Conservation (phyloP, 2,329 filamentous ascomycete genomes). For the Podosphaera fusca region DNA sequence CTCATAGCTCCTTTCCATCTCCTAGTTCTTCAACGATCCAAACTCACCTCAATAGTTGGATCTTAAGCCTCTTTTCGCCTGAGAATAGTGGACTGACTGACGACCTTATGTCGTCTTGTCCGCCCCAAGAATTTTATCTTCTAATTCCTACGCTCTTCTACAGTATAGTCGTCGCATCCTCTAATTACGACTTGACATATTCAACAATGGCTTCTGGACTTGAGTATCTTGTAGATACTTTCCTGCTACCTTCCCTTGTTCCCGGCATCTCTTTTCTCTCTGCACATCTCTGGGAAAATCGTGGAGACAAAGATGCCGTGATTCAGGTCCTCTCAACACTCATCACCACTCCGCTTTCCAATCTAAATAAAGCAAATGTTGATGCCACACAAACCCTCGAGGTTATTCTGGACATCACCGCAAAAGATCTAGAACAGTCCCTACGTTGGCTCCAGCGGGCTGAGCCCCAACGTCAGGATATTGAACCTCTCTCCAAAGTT, state of each 20-base stretch:
- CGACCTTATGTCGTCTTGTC: slow-evolving; percentile 60
- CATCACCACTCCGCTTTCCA: slow-evolving; percentile 38
- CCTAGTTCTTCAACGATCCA: slow-evolving; percentile 37
- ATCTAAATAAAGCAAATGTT: slow-evolving; percentile 25
- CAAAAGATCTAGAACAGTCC: slow-evolving; percentile 42
- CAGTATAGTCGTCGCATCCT: slow-evolving; percentile 48
- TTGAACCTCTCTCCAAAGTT: slow-evolving; percentile 43
- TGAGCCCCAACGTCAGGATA: slow-evolving; percentile 42
- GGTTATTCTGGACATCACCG: slow-evolving; percentile 48
- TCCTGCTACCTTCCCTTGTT: slow-evolving; percentile 56
- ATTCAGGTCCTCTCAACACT: slow-evolving; percentile 52
- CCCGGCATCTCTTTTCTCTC: slow-evolving; percentile 50
- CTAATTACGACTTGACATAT: slow-evolving; percentile 39
- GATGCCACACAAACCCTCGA: slow-evolving; percentile 48
- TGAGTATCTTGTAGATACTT: slow-evolving; percentile 61
- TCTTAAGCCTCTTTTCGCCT: slow-evolving; percentile 52
- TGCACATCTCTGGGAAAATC: slow-evolving; percentile 44
- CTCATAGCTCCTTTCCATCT: slow-evolving; percentile 29
- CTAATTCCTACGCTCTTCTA: slow-evolving; percentile 56
- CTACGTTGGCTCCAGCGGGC: slow-evolving; percentile 42
- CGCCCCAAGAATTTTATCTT: slow-evolving; percentile 62
- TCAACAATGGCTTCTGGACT: slow-evolving; percentile 52
- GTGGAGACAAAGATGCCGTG: slow-evolving; percentile 41
- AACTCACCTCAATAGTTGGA: slow-evolving; percentile 48
- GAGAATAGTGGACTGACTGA: slow-evolving; percentile 54